These are phyloP conservation scores for Phytophthora tentaculata DNA, from an alignment of 352 stramenopile genomes.

Conservation along the genomic window DNA sequence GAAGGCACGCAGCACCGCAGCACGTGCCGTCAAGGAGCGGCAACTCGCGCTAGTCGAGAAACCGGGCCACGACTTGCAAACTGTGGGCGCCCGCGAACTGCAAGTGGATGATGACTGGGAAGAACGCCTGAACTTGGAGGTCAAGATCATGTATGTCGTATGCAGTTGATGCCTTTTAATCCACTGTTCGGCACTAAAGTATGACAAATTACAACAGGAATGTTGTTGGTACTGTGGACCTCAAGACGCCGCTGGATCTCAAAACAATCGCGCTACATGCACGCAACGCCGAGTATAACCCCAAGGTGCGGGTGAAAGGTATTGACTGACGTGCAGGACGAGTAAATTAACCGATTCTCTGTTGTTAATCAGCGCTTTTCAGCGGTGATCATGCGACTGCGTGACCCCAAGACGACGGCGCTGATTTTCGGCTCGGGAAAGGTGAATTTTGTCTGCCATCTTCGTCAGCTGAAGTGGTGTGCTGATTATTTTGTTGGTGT, in stretches of 20 bases:
- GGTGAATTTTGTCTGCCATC: slow-evolving; percentile 43
- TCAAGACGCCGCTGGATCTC: slow-evolving; percentile 95
- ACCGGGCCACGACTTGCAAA: slow-evolving; percentile 46
- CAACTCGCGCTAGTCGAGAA: slow-evolving; percentile 72
- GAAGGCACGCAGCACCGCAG: slow-evolving; percentile 43
- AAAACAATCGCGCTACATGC: slow-evolving; percentile 97
- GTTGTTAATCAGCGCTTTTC: slow-evolving; percentile 86
- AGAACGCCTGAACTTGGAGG: slow-evolving; percentile 76
- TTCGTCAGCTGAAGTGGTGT: background rate
- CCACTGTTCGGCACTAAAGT: background rate
- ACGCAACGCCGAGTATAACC: slow-evolving; percentile 99
- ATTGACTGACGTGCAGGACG: background rate
- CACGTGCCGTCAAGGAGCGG: slow-evolving; percentile 72
- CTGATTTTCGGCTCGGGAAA: slow-evolving; percentile 98
- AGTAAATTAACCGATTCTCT: background rate
- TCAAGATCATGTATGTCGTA: slow-evolving; percentile 78
- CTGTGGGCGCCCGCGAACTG: slow-evolving; percentile 55
- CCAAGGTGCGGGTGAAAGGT: slow-evolving; percentile 71
- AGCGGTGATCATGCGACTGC: slow-evolving; percentile 95
- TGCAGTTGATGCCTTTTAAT: background rate
- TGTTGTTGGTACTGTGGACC: slow-evolving; percentile 95
- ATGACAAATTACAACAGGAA: slow-evolving; percentile 69
- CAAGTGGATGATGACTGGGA: slow-evolving; percentile 84
- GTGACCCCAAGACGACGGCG: slow-evolving; percentile 97
- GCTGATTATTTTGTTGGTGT: slow-evolving; percentile 1